Evolutionary conservation across 257 asterid species (phyloP), one percentile per base, ranked within the genome.

Genomic region (Solanum pinnatisectum): DNA sequence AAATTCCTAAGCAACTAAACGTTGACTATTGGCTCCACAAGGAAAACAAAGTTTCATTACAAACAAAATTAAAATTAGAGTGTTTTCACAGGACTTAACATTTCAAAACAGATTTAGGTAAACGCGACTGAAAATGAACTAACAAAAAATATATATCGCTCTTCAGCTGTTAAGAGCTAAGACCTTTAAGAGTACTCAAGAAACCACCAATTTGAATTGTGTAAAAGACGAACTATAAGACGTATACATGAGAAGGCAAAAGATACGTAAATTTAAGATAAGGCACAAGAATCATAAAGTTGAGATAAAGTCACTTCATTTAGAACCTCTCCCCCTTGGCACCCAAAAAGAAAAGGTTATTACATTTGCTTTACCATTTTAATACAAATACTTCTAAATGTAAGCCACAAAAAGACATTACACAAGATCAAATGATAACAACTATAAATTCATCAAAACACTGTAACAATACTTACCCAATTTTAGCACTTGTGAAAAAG

Each of bases 41-140:
- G 42, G 56, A 82, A 79, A 46, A 79, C 32, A 79, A 79, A 79
- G 37, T 79, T 82, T 88, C 42, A 84, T 88, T 88, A 84, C 78
- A 87, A 59, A 74, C 68, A 82, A 46, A 88, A 60, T 67, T 40
- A 72, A 44, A 87, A 87, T 65, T 81, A 44, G 87, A 86, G 30
- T 81, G 67, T 46, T 46, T 46, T 81, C 68, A 46, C 67, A 81
- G 85, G 25, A 46, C 85, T 44, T n/a, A 81, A 44, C 40, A 46
- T 16, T 46, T 81, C 60, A 46, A 81, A 46, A 46, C 68, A 46
- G 85, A 44, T 37, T 22, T 37, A 76, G 85, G 40, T 44, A 81
- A 27, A 15, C 16, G 27, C 4, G 16, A 73, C 10, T 27, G 40
- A 10, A 81, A 10, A 78, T 8, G 63, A 78, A 78, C 60, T 42